These are phyloP conservation scores for Hypholoma fasciculare DNA, from an alignment of 768 basidiomycete species.

Conservation along the genomic window DNA sequence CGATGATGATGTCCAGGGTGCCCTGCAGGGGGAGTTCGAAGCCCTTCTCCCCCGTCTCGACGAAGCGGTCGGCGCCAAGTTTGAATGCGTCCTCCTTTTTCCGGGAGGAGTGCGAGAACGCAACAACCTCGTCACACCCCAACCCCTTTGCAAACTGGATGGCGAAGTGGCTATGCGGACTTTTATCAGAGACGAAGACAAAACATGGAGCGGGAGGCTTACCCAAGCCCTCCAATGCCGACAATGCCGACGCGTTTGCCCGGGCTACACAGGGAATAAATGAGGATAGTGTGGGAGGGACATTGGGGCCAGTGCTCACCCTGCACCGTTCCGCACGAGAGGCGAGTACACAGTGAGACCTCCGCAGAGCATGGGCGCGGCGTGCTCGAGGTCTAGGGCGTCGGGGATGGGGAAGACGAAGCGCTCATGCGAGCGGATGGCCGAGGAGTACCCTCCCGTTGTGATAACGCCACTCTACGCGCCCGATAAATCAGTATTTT, in stretches of 20 bases:
- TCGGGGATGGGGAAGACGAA: conserved; percentile 65
- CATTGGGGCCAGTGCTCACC: no score
- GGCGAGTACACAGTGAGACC: conserved; percentile 68
- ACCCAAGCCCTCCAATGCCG: conserved; percentile 64
- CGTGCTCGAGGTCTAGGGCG: conserved; percentile 46
- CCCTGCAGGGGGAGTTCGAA: conserved; percentile 34
- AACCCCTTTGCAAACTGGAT: conserved; percentile 44
- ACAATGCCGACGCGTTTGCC: conserved; percentile 68
- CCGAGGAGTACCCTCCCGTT: conserved; percentile 50
- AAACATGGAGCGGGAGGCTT: neutral
- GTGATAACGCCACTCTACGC: conserved; percentile 31
- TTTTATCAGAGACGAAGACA: no score
- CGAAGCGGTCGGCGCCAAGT: conserved; percentile 56
- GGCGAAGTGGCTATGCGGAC: conserved; percentile 27
- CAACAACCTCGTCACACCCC: conserved; percentile 53
- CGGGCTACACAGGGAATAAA: conserved; percentile 36
- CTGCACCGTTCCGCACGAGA: conserved; percentile 48
- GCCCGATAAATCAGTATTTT: neutral
- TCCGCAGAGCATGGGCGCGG: conserved; percentile 65
- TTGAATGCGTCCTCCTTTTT: conserved; percentile 58
- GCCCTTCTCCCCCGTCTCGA: conserved; percentile 45
- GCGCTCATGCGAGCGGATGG: conserved; percentile 45
- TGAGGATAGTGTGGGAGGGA: neutral
- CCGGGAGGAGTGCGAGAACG: conserved; percentile 52
- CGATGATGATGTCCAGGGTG: conserved; percentile 54